These are phyloP conservation scores for Podaxis sp. DNA, from an alignment of 768 basidiomycete genomes.

Conservation along the genomic window DNA sequence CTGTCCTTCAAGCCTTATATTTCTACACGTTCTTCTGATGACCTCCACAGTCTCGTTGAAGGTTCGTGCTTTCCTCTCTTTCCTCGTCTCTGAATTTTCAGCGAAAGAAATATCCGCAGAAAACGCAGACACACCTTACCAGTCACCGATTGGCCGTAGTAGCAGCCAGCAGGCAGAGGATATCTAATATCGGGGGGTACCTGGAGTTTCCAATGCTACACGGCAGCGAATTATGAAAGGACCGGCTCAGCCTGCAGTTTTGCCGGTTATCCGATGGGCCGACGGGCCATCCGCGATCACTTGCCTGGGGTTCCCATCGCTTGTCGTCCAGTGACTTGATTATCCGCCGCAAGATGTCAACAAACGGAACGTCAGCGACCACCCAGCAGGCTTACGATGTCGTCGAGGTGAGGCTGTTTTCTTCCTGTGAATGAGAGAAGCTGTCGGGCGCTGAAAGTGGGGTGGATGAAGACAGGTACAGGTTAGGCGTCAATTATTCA, in stretches of 20 bases:
- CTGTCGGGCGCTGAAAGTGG: background rate
- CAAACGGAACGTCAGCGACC: background rate
- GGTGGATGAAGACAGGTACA: background rate
- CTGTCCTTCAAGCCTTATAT: too few relatives aligned
- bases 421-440: background rate
- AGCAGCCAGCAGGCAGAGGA: too few relatives aligned
- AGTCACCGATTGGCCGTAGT: too few relatives aligned
- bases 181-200: too few relatives aligned
- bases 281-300: background rate
- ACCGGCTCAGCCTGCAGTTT: background rate
- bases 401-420: background rate
- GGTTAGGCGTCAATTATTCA: background rate
- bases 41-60: too few relatives aligned
- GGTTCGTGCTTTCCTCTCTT: too few relatives aligned
- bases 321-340: background rate
- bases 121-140: too few relatives aligned
- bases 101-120: too few relatives aligned
- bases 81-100: too few relatives aligned
- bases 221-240: background rate
- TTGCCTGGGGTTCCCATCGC: background rate
- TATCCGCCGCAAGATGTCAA: background rate
- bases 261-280: background rate
- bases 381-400: background rate
- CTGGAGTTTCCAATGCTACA: background rate
- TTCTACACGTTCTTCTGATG: too few relatives aligned